Percentiles rank a stretch among this genome's conserved stretches.
phyloP scores from a whole-genome alignment of 345 rosid genomes.

The Sisymbrium irio region DNA sequence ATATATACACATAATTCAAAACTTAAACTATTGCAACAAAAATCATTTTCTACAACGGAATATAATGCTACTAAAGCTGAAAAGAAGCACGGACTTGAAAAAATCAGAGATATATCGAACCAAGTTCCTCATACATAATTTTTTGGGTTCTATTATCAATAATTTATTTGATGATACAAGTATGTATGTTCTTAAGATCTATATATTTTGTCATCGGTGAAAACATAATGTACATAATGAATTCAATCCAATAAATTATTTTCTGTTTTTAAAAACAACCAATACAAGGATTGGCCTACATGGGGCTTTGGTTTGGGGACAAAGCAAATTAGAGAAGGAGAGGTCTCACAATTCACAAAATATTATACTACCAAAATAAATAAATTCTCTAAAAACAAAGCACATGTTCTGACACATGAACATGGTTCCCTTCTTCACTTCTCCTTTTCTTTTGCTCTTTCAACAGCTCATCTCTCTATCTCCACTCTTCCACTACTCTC shows the following conservation, averaged over 20 bases:
- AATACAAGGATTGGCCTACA: conserved; percentile 34
- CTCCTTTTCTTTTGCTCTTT: conserved; percentile 26
- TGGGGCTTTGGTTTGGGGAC: conserved; percentile 35
- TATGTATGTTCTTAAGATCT: background rate
- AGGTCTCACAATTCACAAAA: conserved; percentile 30
- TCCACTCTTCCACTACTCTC: conserved; percentile 39
- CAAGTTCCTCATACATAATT: background rate
- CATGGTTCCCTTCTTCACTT: conserved; percentile 40
- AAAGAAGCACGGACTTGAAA: background rate
- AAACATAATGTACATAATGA: background rate
- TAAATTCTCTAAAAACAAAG: conserved; percentile 15
- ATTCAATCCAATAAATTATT: background rate
- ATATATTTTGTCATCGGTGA: background rate
- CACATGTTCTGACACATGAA: conserved; percentile 42
- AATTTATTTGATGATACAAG: background rate
- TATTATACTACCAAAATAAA: conserved; percentile 15
- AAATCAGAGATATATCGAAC: background rate
- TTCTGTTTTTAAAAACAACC: background rate
- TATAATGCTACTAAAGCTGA: background rate
- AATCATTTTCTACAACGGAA: background rate
- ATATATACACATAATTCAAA: background rate
- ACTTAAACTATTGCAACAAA: background rate
- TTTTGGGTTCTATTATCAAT: too few species aligned
- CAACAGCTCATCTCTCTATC: conserved; percentile 38
- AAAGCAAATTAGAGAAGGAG: conserved; percentile 28